Conservation (phyloP, 23 red algal species). For the Pyropia yezoensis region DNA sequence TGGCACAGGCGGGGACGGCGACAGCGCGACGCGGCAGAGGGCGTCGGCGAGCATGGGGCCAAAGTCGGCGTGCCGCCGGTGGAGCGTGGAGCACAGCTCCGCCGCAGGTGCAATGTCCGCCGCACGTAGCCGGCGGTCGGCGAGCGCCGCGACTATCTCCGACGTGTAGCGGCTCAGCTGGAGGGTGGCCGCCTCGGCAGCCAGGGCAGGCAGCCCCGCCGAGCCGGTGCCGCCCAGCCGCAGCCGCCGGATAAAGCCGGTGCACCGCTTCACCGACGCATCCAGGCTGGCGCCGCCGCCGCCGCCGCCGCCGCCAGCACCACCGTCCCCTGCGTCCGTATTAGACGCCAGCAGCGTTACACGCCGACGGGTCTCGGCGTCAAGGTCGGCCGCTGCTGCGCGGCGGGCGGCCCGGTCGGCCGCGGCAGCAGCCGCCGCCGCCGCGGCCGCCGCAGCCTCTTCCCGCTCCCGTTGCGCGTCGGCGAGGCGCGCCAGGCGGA, state of each 20-base stretch:
- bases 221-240: conserved; percentile 25
- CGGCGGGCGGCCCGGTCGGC: too few species aligned
- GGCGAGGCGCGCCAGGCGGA: too few species aligned
- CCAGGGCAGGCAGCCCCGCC: conserved; percentile 20
- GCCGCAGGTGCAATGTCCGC: conserved; percentile 45
- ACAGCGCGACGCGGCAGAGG: conserved; percentile 1
- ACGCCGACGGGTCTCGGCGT: too few species aligned
- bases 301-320: too few species aligned
- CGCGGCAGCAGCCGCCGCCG: too few species aligned
- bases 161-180: conserved; percentile 79
- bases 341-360: too few species aligned
- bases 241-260: conserved; percentile 77
- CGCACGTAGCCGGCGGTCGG: conserved; percentile 43
- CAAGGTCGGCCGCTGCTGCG: too few species aligned
- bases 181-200: conserved; percentile 29
- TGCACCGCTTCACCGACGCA: conserved; percentile 80
- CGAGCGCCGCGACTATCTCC: conserved; percentile 65
- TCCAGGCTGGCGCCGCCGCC: conserved; percentile 16
- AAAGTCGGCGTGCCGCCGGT: conserved; percentile 77
- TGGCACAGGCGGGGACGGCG: too few species aligned
- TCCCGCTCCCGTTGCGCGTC: too few species aligned
- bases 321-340: too few species aligned
- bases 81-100: conserved; percentile 37
- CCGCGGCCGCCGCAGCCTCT: too few species aligned
- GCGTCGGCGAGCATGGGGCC: conserved; percentile 15